Percentiles rank a stretch among this genome's conserved stretches.
Evolutionary conservation across 2,329 filamentous ascomycete species (phyloP).

Genomic region (Emmonsiellopsis sp.): DNA sequence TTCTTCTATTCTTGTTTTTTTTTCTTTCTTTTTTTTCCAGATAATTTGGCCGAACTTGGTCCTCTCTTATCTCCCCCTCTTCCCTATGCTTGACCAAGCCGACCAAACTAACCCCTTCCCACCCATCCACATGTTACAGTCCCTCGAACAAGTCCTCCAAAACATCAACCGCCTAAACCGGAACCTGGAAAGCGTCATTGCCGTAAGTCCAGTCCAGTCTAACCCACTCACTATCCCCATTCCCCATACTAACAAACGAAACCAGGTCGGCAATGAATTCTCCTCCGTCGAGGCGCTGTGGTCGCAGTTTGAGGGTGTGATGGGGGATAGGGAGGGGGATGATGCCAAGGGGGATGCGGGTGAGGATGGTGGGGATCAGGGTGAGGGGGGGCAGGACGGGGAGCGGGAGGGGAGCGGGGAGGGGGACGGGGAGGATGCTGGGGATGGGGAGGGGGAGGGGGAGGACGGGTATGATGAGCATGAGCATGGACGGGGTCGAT

Average conservation of each 20-base stretch:
- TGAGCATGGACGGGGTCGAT: conserved; percentile 2
- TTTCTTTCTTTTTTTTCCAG: neutral
- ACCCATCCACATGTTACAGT: conserved; percentile 36
- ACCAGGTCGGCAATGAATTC: conserved; percentile 86
- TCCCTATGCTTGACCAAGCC: too few relatives aligned
- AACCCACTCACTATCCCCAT: neutral
- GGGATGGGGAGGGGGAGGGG: neutral
- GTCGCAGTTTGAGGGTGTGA: conserved; percentile 95
- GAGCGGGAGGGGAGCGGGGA: conserved; percentile 13
- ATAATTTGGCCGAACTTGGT: too few relatives aligned
- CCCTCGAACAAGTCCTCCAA: conserved; percentile 80
- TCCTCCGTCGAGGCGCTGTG: conserved; percentile 93
- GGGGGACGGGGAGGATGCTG: conserved; percentile 1
- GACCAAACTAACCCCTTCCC: too few relatives aligned
- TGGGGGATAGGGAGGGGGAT: conserved; percentile 52
- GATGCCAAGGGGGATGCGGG: conserved; percentile 1
- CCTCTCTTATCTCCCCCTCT: too few relatives aligned
- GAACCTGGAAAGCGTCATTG: conserved; percentile 80
- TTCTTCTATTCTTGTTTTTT: neutral
- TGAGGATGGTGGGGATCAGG: conserved; percentile 1
- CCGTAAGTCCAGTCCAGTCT: conserved; percentile 46
- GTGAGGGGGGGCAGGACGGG: conserved; percentile 9
- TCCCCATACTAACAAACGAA: neutral
- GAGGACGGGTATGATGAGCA: conserved; percentile 2
- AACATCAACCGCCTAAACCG: conserved; percentile 95